Conservation (phyloP, 1,284 basidiomycete genomes). For the Xerocomus nothofagi region DNA sequence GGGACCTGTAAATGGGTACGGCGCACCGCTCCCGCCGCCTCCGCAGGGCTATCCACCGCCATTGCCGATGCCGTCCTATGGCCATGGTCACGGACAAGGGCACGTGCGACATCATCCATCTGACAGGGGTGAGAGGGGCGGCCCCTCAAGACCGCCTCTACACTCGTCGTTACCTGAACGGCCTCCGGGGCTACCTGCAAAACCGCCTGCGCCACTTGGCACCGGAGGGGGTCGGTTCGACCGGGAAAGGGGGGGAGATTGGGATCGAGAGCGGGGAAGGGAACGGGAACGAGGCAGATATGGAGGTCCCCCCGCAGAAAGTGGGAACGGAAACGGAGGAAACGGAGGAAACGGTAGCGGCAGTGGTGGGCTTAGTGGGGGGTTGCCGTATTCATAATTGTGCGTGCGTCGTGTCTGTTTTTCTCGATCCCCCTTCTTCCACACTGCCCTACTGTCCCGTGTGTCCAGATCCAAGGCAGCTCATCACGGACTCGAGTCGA, state of each 20-base stretch:
- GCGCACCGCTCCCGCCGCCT: conserved; percentile 14
- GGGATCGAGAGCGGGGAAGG: conserved; percentile 15
- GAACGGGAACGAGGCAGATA: conserved; percentile 17
- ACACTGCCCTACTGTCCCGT: background rate
- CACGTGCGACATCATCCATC: conserved; percentile 10
- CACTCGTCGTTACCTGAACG: conserved; percentile 25
- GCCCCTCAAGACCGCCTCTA: conserved; percentile 2
- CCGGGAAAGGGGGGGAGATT: conserved; percentile 15
- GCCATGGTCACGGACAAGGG: conserved; percentile 10
- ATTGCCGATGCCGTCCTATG: conserved; percentile 6
- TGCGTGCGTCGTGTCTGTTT: background rate
- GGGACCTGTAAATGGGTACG: conserved; percentile 22
- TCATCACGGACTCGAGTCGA: background rate
- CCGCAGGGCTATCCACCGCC: conserved; percentile 22
- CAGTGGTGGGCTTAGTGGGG: conserved; percentile 21
- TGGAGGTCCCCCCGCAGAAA: conserved; percentile 9
- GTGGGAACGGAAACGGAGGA: conserved; percentile 7
- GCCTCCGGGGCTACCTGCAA: conserved; percentile 22
- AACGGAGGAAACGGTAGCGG: conserved; percentile 13
- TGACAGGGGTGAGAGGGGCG: conserved; percentile 20
- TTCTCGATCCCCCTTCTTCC: background rate
- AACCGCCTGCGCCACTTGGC: conserved; percentile 19
- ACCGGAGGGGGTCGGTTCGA: conserved; percentile 20
- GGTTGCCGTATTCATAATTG: conserved; percentile 25
- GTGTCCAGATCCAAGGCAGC: background rate